These are phyloP conservation scores for Williopsis jadinii DNA, from an alignment of 1,139 yeast genomes.

Conservation along the genomic window DNA sequence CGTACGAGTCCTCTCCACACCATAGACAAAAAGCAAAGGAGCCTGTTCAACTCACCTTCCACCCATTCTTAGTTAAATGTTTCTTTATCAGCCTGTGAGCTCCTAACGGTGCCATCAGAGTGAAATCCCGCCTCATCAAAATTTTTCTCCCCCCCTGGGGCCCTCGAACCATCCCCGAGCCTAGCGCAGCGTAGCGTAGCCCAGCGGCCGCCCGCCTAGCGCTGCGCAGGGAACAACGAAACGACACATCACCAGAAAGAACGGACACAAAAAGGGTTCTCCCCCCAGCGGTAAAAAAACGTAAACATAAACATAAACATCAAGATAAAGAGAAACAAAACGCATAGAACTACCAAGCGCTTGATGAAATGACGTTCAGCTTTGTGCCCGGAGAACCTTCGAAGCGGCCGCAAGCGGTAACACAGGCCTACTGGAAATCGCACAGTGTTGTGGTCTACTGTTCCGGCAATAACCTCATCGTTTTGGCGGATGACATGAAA, in stretches of 20 bases:
- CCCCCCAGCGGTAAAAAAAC: not conserved
- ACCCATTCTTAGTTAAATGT: slow-evolving; percentile 12
- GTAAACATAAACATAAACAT: not conserved
- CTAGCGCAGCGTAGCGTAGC: too few relatives aligned
- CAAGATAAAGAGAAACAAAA: too few relatives aligned
- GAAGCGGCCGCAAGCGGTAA: slow-evolving; percentile 44
- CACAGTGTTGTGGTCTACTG: slow-evolving; percentile 68
- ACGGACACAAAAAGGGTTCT: not conserved
- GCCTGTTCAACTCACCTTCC: slow-evolving; percentile 17
- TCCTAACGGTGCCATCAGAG: too few relatives aligned
- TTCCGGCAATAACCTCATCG: slow-evolving; percentile 81
- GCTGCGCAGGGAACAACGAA: too few relatives aligned
- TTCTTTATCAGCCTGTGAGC: too few relatives aligned
- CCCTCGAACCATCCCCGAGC: too few relatives aligned
- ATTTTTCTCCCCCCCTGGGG: too few relatives aligned
- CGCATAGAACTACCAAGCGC: too few relatives aligned
- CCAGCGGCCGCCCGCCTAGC: too few relatives aligned
- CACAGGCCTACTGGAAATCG: slow-evolving; percentile 63
- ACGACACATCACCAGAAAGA: too few relatives aligned
- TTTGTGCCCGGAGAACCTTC: slow-evolving; percentile 87
- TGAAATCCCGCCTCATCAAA: too few relatives aligned
- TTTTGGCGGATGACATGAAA: slow-evolving; percentile 42
- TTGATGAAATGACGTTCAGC: slow-evolving; percentile 44
- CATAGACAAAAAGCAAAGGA: not conserved
- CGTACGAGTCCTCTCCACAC: not conserved